Conservation (phyloP, 164 flowering plant species). For the Cinnamomum chago region DNA sequence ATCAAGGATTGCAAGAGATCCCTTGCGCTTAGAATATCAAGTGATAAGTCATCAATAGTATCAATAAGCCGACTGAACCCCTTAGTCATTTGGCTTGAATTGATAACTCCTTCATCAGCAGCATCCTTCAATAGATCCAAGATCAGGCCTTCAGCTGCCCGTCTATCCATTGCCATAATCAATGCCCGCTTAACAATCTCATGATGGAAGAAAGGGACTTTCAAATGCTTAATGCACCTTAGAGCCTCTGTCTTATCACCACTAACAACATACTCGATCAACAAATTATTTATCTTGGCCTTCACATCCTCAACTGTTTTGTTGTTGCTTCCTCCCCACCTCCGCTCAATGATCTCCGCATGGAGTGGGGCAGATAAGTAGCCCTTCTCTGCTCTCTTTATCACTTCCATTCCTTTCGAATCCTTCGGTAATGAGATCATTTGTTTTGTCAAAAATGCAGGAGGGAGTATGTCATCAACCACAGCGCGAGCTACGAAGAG, state of each 20-base stretch:
- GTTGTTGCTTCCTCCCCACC: conserved; percentile 69
- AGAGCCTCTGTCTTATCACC: conserved; percentile 73
- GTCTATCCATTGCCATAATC: conserved; percentile 69
- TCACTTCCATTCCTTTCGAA: conserved; percentile 58
- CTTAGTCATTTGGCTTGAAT: conserved; percentile 66
- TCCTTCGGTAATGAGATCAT: conserved; percentile 30
- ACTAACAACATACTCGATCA: conserved; percentile 57
- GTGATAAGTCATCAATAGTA: conserved; percentile 63
- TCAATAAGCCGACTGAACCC: conserved; percentile 69
- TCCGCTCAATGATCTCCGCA: conserved; percentile 64
- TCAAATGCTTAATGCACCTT: conserved; percentile 71
- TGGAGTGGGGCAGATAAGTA: conserved; percentile 73
- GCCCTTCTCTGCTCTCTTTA: conserved; percentile 61
- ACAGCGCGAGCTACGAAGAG: conserved; percentile 76
- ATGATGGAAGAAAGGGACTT: conserved; percentile 80
- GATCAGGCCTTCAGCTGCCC: conserved; percentile 39
- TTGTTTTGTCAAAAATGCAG: conserved; percentile 60
- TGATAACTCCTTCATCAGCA: conserved; percentile 65
- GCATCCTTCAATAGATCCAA: conserved; percentile 59
- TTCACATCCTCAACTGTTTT: conserved; percentile 72
- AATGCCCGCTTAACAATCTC: conserved; percentile 71
- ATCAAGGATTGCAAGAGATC: conserved; percentile 50
- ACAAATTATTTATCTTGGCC: conserved; percentile 44
- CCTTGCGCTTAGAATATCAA: conserved; percentile 68
- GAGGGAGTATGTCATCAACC: conserved; percentile 87